Conservation (phyloP, 805 yeast species). For the Naumovozyma baii region DNA sequence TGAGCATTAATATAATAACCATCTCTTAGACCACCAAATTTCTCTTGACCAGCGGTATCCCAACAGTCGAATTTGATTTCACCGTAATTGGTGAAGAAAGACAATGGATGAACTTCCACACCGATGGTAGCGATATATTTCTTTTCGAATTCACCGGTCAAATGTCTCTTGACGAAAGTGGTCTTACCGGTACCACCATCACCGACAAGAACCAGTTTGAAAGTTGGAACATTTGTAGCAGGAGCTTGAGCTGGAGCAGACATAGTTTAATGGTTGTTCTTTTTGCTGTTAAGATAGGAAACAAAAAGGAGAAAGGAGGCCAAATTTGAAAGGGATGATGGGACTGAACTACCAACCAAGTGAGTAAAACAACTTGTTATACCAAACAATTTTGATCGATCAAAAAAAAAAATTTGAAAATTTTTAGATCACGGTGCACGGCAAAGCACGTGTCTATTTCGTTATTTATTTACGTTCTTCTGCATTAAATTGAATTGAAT, state of each 20-base stretch:
- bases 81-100: constrained; percentile 96
- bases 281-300: background rate
- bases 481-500: too few relatives aligned
- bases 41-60: constrained; percentile 99
- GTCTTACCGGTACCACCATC: constrained; percentile 99
- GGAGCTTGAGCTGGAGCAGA: constrained; percentile 3
- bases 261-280: background rate
- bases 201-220: constrained; percentile 97
- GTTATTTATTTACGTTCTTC: too few relatives aligned
- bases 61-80: constrained; percentile 98
- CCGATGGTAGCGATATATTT: constrained; percentile 98
- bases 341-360: too few relatives aligned
- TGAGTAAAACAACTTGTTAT: too few relatives aligned
- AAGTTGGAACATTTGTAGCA: constrained; percentile 71
- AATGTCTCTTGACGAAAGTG: constrained; percentile 98
- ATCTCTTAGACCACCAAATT: constrained; percentile 98
- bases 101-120: constrained; percentile 98
- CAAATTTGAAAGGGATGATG: background rate
- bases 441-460: too few relatives aligned
- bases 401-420: too few relatives aligned
- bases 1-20: constrained; percentile 98
- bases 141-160: constrained; percentile 98
- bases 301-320: background rate
- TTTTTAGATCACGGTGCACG: too few relatives aligned
- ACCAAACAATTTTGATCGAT: too few relatives aligned